phyloP scores from a whole-genome alignment of 2,329 filamentous ascomycete species.

The Colletotrichum costaricense region DNA sequence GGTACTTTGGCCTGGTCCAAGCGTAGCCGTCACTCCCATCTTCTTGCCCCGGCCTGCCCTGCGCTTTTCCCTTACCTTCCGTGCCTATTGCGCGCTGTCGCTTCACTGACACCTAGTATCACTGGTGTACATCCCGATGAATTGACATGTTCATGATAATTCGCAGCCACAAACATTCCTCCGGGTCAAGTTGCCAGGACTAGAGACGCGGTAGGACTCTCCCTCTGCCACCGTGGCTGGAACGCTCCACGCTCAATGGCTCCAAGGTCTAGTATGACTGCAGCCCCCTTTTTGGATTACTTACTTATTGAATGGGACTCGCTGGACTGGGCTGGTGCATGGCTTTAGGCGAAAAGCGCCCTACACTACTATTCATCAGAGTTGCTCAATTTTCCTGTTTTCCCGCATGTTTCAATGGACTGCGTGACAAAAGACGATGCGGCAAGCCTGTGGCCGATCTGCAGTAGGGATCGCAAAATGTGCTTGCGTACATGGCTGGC shows the following conservation, averaged over 20 bases:
- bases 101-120: too few relatives aligned
- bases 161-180: background rate
- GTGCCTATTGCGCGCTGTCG: background rate
- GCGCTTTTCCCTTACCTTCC: background rate
- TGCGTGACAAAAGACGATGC: constrained; percentile 25
- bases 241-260: background rate
- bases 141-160: background rate
- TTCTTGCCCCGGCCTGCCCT: background rate
- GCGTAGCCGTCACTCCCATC: background rate
- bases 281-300: background rate
- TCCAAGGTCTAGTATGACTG: background rate
- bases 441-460: constrained; percentile 26
- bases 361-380: background rate
- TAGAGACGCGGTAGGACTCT: background rate
- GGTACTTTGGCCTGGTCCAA: constrained; percentile 8
- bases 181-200: background rate
- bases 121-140: too few relatives aligned
- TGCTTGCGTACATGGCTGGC: constrained; percentile 34
- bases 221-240: constrained; percentile 8
- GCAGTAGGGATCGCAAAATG: constrained; percentile 24
- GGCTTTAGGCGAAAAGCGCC: background rate
- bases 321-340: background rate
- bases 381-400: constrained; percentile 29
- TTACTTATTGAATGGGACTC: background rate
- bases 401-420: background rate